Evolutionary conservation across 2,329 filamentous ascomycete species (phyloP), one percentile per base, ranked within the genome.

Genomic region (Penicillium sp.): DNA sequence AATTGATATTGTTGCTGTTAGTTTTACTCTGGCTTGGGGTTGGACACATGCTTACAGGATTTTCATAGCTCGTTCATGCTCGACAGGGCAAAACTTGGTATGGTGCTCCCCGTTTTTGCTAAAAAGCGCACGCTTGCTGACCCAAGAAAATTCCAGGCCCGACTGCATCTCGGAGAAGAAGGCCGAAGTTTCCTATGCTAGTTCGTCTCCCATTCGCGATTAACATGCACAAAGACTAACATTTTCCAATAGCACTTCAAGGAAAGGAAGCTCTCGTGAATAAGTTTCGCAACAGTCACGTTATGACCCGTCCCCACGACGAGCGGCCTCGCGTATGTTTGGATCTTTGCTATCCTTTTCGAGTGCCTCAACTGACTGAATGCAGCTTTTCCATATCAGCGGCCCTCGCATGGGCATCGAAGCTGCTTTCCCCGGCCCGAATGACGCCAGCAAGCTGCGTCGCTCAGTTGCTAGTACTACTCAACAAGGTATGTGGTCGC

Each of bases 241-340:
- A 48, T 16, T 52, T 9, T 11, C 18, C 34, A 45, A 39, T 53
- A 91, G 89, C 92, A 11, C 93, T 96, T 56, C 94, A 99, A 77
- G 94, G 94, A 42, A 88, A 88, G 59, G 91, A 96, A 67, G 93
- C 90, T 60, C 80, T 97, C 0, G 84, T 97, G 7, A 89, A 95
- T 71, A 97, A 97, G 70, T 99, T 99, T 68, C 87, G 94, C 34
- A 99, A 99, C 76, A 96, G 91, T 36, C 93, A 91, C 0, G 91
- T 99, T 29, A 97, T 97, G 91, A 79, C 93, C 0, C 92, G 97
- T 74, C 83, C 86, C 10, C 79, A 84, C 0, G 85, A 88, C 48
- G 96, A 91, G 66, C 86, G 91, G 0, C 94, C 94, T 0, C 95
- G 95, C 80, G 88, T 91, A 71, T 62, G 69, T 56, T 7, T 6